Base-by-base conservation (phyloP, 108 stramenopile genomes). In the Skeletonema marinoi region DNA sequence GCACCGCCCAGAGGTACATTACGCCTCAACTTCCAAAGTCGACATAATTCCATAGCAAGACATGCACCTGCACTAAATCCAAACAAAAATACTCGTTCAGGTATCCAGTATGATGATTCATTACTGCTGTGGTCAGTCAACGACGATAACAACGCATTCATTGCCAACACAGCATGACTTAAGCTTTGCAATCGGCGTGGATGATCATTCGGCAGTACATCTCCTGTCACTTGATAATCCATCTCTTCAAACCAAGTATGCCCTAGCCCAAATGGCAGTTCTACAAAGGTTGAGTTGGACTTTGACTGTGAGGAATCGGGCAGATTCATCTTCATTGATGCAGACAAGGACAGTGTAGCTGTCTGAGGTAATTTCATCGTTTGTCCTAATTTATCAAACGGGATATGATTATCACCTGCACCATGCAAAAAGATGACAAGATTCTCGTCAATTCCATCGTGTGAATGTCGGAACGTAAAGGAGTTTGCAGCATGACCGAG, bases 191-290 rank as follows among this genome's bases (percentile, higher is more conserved):
- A 16, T 61, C 78, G 69, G 36, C 70, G 54, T n/a, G 68, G 59
- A 63, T 83, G 66, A 50, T 66, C 29, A 19, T 44, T 66, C 17
- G 58, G 30, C 35, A 86, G 38, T 8, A 65, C 16, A 11, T 65
- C 59, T 35, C 85, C 85, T n/a, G 73, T 81, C 2, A 56, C 19
- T 51, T 70, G 39, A 64, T 80, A 80, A 71, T 86, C 85, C 82
- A 86, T 83, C 65, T 86, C 85, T 62, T 86, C 81, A 42, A 83
- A 86, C 82, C 82, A 86, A 3, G 82, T 77, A 33, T 80, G 60
- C 21, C 85, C 85, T 10, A 86, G 69, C 19, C 59, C 64, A 48
- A 86, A 83, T 46, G 85, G 85, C 4, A 86, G 35, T 60, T 39
- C 17, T 1, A 78, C 82, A 74, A 77, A 65, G 9, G 33, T 17